phyloP scores from a whole-genome alignment of 441 rosid genomes.

The Jatropha multifida region DNA sequence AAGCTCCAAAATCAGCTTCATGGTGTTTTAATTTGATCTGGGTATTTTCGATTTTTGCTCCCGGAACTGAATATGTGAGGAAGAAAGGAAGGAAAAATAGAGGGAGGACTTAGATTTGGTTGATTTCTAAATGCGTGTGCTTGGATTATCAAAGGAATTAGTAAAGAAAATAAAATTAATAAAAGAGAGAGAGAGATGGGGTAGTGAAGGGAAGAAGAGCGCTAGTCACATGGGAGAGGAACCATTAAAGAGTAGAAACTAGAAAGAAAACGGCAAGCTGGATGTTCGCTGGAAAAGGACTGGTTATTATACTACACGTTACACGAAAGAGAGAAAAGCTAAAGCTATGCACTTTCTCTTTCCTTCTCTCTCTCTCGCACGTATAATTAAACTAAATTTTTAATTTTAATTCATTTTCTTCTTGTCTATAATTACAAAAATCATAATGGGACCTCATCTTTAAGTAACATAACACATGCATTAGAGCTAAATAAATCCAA shows the following conservation, averaged over 20 bases:
- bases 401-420: background rate
- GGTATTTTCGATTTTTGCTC: constrained; percentile 15
- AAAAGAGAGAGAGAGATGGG: background rate
- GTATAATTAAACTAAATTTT: background rate
- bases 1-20: constrained; percentile 31
- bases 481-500: constrained; percentile 22
- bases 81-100: constrained; percentile 9
- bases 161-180: background rate
- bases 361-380: background rate
- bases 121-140: constrained; percentile 20
- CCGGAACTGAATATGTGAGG: constrained; percentile 5
- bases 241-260: background rate
- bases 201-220: constrained; percentile 16
- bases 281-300: constrained; percentile 40
- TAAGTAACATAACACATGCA: constrained; percentile 34
- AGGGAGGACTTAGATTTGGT: constrained; percentile 32
- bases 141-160: background rate
- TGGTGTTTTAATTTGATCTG: constrained; percentile 26
- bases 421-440: constrained; percentile 25
- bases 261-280: constrained; percentile 25
- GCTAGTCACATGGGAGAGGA: constrained; percentile 26
- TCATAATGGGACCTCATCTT: constrained; percentile 26
- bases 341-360: background rate
- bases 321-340: constrained; percentile 13
- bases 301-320: constrained; percentile 25